A percentile compares a stretch with the other conserved stretches of the same genome.
These are phyloP conservation scores for Penicillium sp. DNA, from an alignment of 2,329 filamentous ascomycete genomes.

Conservation along the genomic window DNA sequence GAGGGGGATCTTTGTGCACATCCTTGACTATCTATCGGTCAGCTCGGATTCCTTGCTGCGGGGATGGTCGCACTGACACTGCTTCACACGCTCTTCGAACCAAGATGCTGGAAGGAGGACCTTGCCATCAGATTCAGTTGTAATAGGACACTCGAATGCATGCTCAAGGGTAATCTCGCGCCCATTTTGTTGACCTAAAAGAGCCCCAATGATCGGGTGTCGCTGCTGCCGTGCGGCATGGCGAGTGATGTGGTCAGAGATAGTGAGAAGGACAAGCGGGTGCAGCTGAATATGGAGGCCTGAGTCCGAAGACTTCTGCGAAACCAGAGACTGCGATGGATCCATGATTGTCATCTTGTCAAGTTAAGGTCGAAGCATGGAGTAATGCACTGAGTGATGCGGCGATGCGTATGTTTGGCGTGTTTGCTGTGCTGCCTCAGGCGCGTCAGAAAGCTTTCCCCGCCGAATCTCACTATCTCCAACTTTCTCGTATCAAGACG, in stretches of 20 bases:
- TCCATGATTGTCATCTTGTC: constrained; percentile 45
- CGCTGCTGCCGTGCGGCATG: constrained; percentile 71
- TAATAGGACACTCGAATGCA: constrained; percentile 74
- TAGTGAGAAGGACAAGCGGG: constrained; percentile 88
- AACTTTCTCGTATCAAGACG: constrained; percentile 1
- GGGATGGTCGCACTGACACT: constrained; percentile 57
- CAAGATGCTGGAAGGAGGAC: constrained; percentile 62
- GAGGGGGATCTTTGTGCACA: constrained; percentile 75
- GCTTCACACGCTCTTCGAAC: constrained; percentile 73
- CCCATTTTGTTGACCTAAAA: constrained; percentile 89
- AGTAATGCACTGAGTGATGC: constrained; percentile 14
- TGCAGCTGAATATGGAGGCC: constrained; percentile 78
- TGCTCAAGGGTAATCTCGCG: constrained; percentile 87
- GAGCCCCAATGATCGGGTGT: constrained; percentile 74
- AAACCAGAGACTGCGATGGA: constrained; percentile 55
- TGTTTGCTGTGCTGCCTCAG: constrained; percentile 25
- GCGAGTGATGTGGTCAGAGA: constrained; percentile 93
- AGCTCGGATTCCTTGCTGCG: constrained; percentile 2
- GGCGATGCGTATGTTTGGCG: constrained; percentile 23
- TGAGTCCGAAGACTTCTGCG: constrained; percentile 64
- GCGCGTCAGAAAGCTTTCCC: constrained; percentile 20
- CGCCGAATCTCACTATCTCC: constrained; percentile 11
- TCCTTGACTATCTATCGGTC: constrained; percentile 65
- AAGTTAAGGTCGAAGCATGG: constrained; percentile 1
- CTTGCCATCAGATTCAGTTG: constrained; percentile 49